A percentile compares a stretch with the other conserved stretches of the same genome.
phyloP scores from a whole-genome alignment of 169 alveolate genomes.

The Perkinsus olseni region DNA sequence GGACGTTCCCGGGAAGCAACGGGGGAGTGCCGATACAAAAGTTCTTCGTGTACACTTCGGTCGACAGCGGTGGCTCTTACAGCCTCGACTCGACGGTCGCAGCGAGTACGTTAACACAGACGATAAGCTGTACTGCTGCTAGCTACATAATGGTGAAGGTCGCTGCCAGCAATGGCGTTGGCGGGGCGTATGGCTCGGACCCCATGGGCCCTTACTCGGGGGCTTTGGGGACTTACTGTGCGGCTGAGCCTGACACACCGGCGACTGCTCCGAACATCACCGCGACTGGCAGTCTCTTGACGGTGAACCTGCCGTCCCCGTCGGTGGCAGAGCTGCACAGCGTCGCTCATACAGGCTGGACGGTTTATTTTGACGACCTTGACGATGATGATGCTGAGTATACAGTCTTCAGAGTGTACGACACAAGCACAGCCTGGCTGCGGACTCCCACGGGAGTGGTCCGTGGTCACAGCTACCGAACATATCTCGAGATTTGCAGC shows the following conservation, averaged over 20 bases:
- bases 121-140: not conserved
- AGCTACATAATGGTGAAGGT: slow-evolving; percentile 6
- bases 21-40: slow-evolving; percentile 6
- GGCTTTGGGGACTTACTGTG: not conserved
- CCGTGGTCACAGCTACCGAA: slow-evolving; percentile 4
- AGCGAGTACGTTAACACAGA: not conserved
- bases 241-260: slow-evolving; percentile 7
- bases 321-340: not conserved
- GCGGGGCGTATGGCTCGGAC: not conserved
- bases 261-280: not conserved
- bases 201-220: not conserved
- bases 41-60: not conserved
- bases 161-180: slow-evolving; percentile 12
- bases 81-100: not conserved
- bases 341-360: slow-evolving; percentile 11
- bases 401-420: not conserved
- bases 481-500: not conserved
- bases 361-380: not conserved
- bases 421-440: not conserved
- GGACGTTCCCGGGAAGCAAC: slow-evolving; percentile 13
- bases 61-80: not conserved
- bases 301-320: not conserved
- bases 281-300: not conserved
- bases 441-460: not conserved
- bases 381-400: slow-evolving; percentile 4